phyloP scores from a whole-genome alignment of 208 protist species.

The Acanthamoeba divionensis region DNA sequence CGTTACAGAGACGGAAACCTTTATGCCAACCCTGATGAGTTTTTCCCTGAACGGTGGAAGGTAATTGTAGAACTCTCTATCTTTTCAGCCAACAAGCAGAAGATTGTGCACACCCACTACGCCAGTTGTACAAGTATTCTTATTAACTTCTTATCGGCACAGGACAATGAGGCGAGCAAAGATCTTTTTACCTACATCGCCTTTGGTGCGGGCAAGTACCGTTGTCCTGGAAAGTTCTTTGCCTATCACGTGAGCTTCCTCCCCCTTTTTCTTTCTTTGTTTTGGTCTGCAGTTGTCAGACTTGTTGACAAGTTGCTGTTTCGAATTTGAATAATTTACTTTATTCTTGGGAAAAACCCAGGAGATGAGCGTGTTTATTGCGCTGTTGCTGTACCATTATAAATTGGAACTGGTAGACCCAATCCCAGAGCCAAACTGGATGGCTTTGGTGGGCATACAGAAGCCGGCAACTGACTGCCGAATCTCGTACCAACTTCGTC shows the following conservation, averaged over 20 bases:
- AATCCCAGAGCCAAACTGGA: conserved; percentile 16
- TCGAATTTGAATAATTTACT: not conserved
- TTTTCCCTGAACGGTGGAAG: conserved; percentile 1
- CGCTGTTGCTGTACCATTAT: conserved; percentile 37
- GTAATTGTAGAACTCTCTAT: too few species aligned
- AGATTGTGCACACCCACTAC: too few species aligned
- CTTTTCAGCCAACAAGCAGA: too few species aligned
- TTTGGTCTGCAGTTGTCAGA: too few species aligned
- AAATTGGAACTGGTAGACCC: conserved; percentile 6
- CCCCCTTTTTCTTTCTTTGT: not conserved
- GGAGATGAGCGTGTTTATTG: conserved; percentile 25
- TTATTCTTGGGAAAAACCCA: not conserved
- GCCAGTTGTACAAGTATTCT: too few species aligned
- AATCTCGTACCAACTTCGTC: conserved; percentile 11
- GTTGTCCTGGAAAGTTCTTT: conserved; percentile 25
- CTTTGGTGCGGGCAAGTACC: conserved; percentile 23
- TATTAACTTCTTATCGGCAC: too few species aligned
- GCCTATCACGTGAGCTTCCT: not conserved
- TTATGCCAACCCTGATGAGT: not conserved
- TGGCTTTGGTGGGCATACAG: conserved; percentile 27
- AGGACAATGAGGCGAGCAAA: not conserved
- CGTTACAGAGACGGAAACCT: not conserved
- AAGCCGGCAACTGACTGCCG: not conserved
- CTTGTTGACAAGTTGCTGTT: too few species aligned
- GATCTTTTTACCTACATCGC: not conserved